A percentile compares a stretch with the other conserved stretches of the same genome.
Conservation (phyloP, 2,329 filamentous ascomycete species). For the Reticulascus tulasneorum region DNA sequence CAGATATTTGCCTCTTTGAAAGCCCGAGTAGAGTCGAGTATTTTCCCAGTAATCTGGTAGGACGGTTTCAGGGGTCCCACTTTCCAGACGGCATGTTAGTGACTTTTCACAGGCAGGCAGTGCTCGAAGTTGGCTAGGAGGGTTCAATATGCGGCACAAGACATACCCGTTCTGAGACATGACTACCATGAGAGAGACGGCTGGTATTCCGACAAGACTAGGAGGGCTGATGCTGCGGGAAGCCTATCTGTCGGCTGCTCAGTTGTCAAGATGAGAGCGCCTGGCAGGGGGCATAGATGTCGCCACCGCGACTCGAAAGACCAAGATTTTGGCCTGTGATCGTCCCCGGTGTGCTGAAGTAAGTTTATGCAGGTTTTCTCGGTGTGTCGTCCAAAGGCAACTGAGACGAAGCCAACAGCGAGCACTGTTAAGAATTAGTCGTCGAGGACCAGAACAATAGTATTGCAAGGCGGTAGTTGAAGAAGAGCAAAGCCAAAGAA, state of each 20-base stretch:
- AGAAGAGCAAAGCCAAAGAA: no score
- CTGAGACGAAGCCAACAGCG: no score
- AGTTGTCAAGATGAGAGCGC: background rate
- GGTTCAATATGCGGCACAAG: background rate
- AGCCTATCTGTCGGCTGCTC: background rate
- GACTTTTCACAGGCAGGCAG: background rate
- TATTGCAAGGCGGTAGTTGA: no score
- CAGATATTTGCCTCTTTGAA: constrained; percentile 65
- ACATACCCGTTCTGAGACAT: constrained; percentile 28
- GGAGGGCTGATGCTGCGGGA: background rate
- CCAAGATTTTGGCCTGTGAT: no score
- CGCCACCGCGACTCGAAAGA: background rate
- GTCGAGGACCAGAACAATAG: no score
- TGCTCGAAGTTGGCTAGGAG: background rate
- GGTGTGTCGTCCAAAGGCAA: no score
- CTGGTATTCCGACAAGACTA: no score
- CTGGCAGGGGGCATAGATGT: background rate
- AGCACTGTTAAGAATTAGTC: no score
- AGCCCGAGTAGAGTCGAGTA: constrained; percentile 66
- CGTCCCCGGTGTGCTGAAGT: no score
- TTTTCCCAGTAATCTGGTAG: constrained; percentile 52
- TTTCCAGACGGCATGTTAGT: constrained; percentile 2
- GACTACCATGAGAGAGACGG: constrained; percentile 21
- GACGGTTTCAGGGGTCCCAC: constrained; percentile 4
- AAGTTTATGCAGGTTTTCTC: no score